Conservation (phyloP, 2,329 filamentous ascomycete genomes). For the Ceratocystiopsis sp. region DNA sequence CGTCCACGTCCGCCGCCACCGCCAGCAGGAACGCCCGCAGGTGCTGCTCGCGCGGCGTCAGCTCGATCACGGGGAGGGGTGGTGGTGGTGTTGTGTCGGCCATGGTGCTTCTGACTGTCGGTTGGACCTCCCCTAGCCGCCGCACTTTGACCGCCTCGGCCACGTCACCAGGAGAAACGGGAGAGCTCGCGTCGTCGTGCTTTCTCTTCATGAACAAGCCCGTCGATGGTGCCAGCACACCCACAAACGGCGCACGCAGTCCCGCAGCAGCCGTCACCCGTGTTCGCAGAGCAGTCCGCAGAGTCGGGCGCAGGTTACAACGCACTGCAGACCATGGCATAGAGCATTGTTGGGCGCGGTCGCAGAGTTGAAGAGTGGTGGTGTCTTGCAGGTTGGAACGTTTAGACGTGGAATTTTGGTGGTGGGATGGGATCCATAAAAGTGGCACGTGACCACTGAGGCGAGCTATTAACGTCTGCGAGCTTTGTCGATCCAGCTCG, state of each 20-base stretch:
- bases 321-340: slow-evolving; percentile 2
- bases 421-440: neutral
- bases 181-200: neutral
- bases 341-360: slow-evolving; percentile 3
- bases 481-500: no score
- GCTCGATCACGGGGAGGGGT: slow-evolving; percentile 11
- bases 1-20: slow-evolving; percentile 54
- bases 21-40: slow-evolving; percentile 66
- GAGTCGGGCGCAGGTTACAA: neutral
- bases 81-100: neutral
- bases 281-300: neutral
- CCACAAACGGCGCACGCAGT: no score
- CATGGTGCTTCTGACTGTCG: no score
- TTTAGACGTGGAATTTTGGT: no score
- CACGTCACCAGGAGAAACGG: no score
- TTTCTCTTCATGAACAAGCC: slow-evolving; percentile 9
- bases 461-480: slow-evolving; percentile 3
- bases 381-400: no score
- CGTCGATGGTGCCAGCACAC: neutral
- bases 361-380: no score
- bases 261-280: neutral
- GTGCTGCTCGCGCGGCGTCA: slow-evolving; percentile 55
- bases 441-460: neutral
- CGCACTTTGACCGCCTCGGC: no score
- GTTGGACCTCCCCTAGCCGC: no score